Conservation (phyloP, 176 grass and related monocot species). For the Calamus simplicifolius region DNA sequence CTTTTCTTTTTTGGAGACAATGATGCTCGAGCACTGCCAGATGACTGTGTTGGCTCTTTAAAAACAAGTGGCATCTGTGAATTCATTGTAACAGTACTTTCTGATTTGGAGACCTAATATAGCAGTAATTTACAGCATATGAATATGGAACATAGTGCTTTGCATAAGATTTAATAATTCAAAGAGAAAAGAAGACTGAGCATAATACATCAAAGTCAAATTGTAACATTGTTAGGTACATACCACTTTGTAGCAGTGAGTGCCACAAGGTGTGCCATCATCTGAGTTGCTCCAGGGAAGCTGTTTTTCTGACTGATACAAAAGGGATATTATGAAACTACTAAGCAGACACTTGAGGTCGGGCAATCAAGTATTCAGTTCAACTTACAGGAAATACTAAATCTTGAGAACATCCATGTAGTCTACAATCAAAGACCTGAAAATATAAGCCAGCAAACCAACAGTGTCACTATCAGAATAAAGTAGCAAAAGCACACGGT, state of each 20-base stretch:
- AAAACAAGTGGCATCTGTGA: slow-evolving; percentile 25
- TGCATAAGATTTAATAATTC: no score
- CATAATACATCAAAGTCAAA: not conserved
- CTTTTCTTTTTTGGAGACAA: slow-evolving; percentile 46
- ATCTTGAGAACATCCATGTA: slow-evolving; percentile 96
- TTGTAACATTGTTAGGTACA: slow-evolving; percentile 12
- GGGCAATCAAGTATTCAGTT: slow-evolving; percentile 26
- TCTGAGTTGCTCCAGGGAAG: slow-evolving; percentile 42
- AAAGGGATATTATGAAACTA: slow-evolving; percentile 19
- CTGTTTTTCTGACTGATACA: slow-evolving; percentile 81
- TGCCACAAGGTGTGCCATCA: slow-evolving; percentile 71
- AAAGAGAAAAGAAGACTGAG: slow-evolving; percentile 6
- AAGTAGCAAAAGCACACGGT: no score
- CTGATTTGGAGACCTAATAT: slow-evolving; percentile 41
- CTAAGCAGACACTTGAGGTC: slow-evolving; percentile 2
- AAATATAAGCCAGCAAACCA: slow-evolving; percentile 12
- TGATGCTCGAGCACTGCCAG: slow-evolving; percentile 29
- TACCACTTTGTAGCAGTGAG: slow-evolving; percentile 79
- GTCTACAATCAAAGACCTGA: slow-evolving; percentile 95
- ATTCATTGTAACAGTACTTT: slow-evolving; percentile 30
- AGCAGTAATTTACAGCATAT: not conserved
- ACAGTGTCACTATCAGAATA: not conserved
- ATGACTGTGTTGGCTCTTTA: slow-evolving; percentile 46
- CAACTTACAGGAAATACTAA: slow-evolving; percentile 93
- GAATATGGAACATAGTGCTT: no score